Evolutionary conservation across 2,329 filamentous ascomycete species (phyloP), one percentile per base, ranked within the genome.

Genomic region (Lasiodiplodia sp.): DNA sequence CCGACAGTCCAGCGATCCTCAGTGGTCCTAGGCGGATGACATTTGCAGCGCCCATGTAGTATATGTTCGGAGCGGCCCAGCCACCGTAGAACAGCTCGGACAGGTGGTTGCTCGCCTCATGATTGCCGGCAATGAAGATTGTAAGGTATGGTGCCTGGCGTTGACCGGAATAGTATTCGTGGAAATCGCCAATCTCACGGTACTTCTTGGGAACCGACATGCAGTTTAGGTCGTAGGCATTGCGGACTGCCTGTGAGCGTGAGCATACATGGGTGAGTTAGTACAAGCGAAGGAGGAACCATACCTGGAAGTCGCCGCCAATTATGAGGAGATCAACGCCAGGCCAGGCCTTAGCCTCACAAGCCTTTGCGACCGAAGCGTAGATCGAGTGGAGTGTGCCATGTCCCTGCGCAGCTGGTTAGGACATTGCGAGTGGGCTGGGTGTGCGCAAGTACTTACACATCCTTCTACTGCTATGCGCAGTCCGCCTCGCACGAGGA

Each of bases 41-140:
- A 76, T 97, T 97, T 69, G 96, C 93, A 40, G 94, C 93, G 60
- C 96, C 96, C 79, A 98, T 87, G 81, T 97, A 99, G 84, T 97
- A 99, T 71, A 99, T 98, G 73, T 96, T 97, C 10, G 93, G 94
- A 8, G 95, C 95, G 6, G 93, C 96, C 96, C 96, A 99, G 63
- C 96, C 96, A 64, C 96, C 96, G 77, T 98, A 97, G 82, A 93
- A 97, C 0, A 99, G 87, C 81, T 99, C 96, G 84, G 90, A 96
- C 5, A 97, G 84, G 79, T 98, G 90, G 63, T 92, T 94, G 75
- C 92, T 92, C 0, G 96, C 95, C 82, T 99, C 96, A 76, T 99
- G 96, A 77, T 99, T 99, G 2, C 96, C 96, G 53, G 91, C 94
- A 63, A 97, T 90, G 81, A 98, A 98, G 55, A 98, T 84, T 18